Conservation (phyloP, 2,329 filamentous ascomycete genomes). For the Colletotrichum godetiae region DNA sequence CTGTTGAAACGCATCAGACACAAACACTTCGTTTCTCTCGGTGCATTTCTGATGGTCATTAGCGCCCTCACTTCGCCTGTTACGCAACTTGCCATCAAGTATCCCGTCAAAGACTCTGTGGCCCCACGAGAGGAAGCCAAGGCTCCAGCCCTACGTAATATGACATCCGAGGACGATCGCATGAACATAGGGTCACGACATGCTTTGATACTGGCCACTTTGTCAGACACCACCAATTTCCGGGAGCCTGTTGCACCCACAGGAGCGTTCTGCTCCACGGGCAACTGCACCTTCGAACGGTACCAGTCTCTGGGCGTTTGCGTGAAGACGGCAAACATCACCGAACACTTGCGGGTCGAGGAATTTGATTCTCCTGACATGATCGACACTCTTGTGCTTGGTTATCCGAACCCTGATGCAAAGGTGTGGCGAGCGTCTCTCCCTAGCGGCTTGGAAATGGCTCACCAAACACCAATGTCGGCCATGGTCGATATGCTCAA, state of each 20-base stretch:
- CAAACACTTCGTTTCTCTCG: slow-evolving; percentile 9
- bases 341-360: not conserved
- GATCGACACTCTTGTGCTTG: not conserved
- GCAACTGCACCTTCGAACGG: slow-evolving; percentile 12
- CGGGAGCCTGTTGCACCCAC: not conserved
- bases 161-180: not conserved
- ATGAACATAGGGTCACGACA: not conserved
- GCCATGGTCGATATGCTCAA: slow-evolving; percentile 4
- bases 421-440: slow-evolving; percentile 4
- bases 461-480: not conserved
- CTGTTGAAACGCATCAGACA: slow-evolving; percentile 9
- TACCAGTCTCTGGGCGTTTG: slow-evolving; percentile 18
- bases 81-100: slow-evolving; percentile 29
- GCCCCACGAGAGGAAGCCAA: not conserved
- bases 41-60: slow-evolving; percentile 12
- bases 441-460: not conserved
- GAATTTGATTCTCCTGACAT: not conserved
- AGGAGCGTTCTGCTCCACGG: slow-evolving; percentile 7
- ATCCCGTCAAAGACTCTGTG: slow-evolving; percentile 12
- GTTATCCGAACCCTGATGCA: not conserved
- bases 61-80: slow-evolving; percentile 23
- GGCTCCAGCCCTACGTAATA: not conserved
- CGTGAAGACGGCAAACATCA: slow-evolving; percentile 12
- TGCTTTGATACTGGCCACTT: not conserved
- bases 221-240: not conserved